Conservation (phyloP, 2,329 filamentous ascomycete species). For the Trichoderma sp. region DNA sequence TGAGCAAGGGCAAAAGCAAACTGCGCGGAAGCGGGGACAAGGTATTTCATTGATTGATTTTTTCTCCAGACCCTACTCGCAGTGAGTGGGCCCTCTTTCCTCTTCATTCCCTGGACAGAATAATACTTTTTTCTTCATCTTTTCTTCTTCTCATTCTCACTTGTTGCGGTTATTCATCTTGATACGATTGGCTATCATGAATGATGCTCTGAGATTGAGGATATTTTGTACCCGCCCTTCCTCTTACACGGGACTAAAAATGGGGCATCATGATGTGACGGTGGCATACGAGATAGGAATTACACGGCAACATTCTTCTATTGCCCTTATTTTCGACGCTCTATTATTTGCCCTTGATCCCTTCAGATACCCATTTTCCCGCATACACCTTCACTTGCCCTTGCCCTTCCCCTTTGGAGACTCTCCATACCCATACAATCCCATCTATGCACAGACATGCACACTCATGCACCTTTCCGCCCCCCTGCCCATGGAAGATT, state of each 20-base stretch:
- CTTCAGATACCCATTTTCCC: not conserved
- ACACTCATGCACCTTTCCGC: not conserved
- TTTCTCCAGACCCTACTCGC: slow-evolving; percentile 31
- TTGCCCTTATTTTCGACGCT: slow-evolving; percentile 22
- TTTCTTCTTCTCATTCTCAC: slow-evolving; percentile 26
- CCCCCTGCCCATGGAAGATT: not conserved
- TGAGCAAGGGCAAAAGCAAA: slow-evolving; percentile 88
- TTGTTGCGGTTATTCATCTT: slow-evolving; percentile 9
- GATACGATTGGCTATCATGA: slow-evolving; percentile 14
- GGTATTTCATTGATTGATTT: slow-evolving; percentile 72
- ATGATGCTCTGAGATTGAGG: slow-evolving; percentile 30
- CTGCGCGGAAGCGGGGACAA: slow-evolving; percentile 75
- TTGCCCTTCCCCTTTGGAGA: not conserved
- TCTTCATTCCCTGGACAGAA: slow-evolving; percentile 30
- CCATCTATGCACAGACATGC: not conserved
- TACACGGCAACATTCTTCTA: slow-evolving; percentile 37
- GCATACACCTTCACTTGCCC: not conserved
- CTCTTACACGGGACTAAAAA: slow-evolving; percentile 34
- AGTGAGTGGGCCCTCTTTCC: slow-evolving; percentile 27
- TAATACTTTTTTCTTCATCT: slow-evolving; percentile 26
- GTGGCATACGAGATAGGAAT: slow-evolving; percentile 46
- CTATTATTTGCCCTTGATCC: not conserved
- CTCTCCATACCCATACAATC: not conserved
- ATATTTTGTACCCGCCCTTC: slow-evolving; percentile 28
- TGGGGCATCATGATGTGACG: slow-evolving; percentile 36